Conservation (phyloP, 2,329 filamentous ascomycete genomes). For the Pyricularia sp. region DNA sequence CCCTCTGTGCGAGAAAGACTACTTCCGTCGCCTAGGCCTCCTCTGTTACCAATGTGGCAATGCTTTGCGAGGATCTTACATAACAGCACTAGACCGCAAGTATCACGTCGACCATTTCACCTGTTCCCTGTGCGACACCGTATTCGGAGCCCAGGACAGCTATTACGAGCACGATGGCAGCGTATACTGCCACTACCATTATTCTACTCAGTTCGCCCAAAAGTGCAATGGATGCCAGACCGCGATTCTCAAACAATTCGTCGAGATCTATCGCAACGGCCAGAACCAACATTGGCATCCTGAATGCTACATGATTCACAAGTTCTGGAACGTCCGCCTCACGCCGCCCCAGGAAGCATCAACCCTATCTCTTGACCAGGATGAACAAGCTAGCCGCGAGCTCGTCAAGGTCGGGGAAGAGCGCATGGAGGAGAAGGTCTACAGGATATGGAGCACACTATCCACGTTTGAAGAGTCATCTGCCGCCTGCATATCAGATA, state of each 20-base stretch:
- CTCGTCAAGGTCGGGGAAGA: constrained; percentile 80
- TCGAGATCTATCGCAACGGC: constrained; percentile 96
- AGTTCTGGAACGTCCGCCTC: constrained; percentile 97
- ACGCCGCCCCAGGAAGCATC: constrained; percentile 48
- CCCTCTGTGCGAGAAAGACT: constrained; percentile 94
- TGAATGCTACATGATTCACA: constrained; percentile 99
- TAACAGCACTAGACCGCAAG: constrained; percentile 93
- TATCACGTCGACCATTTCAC: constrained; percentile 99
- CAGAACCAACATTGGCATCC: constrained; percentile 99
- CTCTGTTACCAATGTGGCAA: constrained; percentile 89
- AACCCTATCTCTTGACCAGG: constrained; percentile 9
- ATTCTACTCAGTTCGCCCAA: constrained; percentile 94
- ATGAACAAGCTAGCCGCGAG: constrained; percentile 56
- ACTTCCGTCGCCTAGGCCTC: constrained; percentile 85
- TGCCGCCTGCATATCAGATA: constrained; percentile 96
- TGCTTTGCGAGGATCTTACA: constrained; percentile 91
- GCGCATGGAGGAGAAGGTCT: constrained; percentile 94
- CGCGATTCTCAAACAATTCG: constrained; percentile 96
- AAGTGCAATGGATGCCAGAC: constrained; percentile 95
- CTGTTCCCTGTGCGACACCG: constrained; percentile 89
- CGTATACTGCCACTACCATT: constrained; percentile 98
- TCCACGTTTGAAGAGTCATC: constrained; percentile 97
- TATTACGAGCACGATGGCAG: constrained; percentile 97
- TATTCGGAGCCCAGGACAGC: constrained; percentile 97
- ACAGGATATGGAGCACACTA: constrained; percentile 94